Evolutionary conservation across 805 yeast genomes (phyloP), one percentile per base, ranked within the genome.

Genomic region (Hanseniaspora lachancei): DNA sequence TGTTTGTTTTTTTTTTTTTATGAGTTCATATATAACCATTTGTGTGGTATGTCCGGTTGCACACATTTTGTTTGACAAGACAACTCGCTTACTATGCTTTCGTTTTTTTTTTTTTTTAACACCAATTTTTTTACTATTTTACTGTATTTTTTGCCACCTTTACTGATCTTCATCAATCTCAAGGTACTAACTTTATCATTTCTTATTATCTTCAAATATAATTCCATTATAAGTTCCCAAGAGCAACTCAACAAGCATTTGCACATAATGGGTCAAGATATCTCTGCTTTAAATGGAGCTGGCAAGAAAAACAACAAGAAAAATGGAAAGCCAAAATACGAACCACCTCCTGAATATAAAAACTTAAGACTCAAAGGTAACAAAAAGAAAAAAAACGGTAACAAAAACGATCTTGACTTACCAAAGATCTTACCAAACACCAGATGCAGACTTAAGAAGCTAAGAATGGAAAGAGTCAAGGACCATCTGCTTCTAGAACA

Each of bases 341-440:
- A 93, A 71, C 97, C 98, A 38, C 98, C 98, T 16, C 97, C 91
- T 59, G 95, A 91, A 71, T 84, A 96, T 7, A 82, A 89, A 61
- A 85, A 52, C 46, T 18, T 52, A 9, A 47, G 55, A 88, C 64
- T 96, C 96, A 57, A 85, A 87, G 48, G 49, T 70, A 89, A 88
- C 78, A 86, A 86, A 74, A 56, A 56, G 52, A 76, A 88, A 84
- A 75, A 78, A 79, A 50, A 96, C 96, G 8, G 95, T 93, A 54
- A 86, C 87, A 55, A 85, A 95, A 27, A 87, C 82, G 44, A 47
- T 67, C 34, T 80, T 78, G 60, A 88, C 84, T 66, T 77, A 93
- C 98, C 98, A 5, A 76, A 78, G 49, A 95, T 93, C 40, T 79
- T 82, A 64, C 98, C 98, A 52, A 86, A 82, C 63, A 93, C 96